Percentiles rank a stretch among this genome's conserved stretches.
phyloP scores from a whole-genome alignment of 257 asterid genomes.

The Ophiorrhiza pumila region DNA sequence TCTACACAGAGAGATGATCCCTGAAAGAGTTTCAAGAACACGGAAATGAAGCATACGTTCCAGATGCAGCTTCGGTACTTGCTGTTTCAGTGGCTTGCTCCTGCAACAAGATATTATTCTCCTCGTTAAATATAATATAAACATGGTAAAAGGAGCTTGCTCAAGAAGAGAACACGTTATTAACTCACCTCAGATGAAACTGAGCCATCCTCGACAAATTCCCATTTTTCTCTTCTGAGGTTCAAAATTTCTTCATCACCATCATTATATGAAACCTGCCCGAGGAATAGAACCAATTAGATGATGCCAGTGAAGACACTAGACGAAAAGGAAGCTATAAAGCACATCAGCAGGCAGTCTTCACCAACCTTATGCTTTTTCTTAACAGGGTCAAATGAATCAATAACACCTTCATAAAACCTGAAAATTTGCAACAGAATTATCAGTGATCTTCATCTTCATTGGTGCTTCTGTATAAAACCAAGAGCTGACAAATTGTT shows the following conservation, averaged over 20 bases:
- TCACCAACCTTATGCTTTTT: slow-evolving; percentile 74
- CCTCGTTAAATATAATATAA: neutral
- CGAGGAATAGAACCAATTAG: slow-evolving; percentile 5
- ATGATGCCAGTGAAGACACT: slow-evolving; percentile 13
- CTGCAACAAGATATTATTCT: slow-evolving; percentile 35
- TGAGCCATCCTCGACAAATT: slow-evolving; percentile 41
- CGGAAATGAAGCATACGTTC: slow-evolving; percentile 36
- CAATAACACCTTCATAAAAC: slow-evolving; percentile 74
- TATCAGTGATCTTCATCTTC: slow-evolving; percentile 18
- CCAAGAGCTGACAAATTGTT: neutral
- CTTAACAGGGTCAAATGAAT: slow-evolving; percentile 59
- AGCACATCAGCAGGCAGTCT: slow-evolving; percentile 24
- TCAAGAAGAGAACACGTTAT: slow-evolving; percentile 13
- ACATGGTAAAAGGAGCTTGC: slow-evolving; percentile 14
- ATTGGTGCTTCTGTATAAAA: neutral
- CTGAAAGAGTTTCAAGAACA: neutral
- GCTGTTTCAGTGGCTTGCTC: slow-evolving; percentile 52
- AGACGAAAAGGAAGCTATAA: slow-evolving; percentile 9
- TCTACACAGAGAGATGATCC: neutral
- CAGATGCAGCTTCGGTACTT: slow-evolving; percentile 57
- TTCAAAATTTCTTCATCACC: slow-evolving; percentile 74
- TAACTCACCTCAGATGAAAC: slow-evolving; percentile 49
- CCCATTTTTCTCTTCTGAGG: slow-evolving; percentile 62
- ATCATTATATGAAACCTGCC: slow-evolving; percentile 67
- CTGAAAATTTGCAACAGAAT: slow-evolving; percentile 36